Base-by-base conservation (phyloP, 75 land plant genomes). In the Pseudotsuga menziesii region DNA sequence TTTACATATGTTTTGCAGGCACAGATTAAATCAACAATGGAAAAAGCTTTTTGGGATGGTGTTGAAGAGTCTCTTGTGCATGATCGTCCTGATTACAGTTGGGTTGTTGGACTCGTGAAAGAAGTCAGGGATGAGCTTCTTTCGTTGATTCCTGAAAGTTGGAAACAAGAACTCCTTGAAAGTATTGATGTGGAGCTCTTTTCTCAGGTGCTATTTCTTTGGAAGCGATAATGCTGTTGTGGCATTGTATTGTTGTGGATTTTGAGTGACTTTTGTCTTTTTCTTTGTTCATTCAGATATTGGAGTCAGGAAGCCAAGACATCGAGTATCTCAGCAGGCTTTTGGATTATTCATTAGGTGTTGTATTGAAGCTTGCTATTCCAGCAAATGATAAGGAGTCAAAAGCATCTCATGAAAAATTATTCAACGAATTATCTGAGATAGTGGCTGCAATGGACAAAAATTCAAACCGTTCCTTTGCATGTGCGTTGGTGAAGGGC, bases 1-100 rank as follows among this genome's bases (percentile, higher is more conserved):
- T 36, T 1, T 8, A 39, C 44, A 19, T 66, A 19, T 16, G 32
- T 41, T 74, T 22, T 73, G 58, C 86, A 92, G 95, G 84, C 75
- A 74, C 92, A 91, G 79, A 80, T 94, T n/a, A 89, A 85, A 79
- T 84, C 82, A 70, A 88, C 93, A 44, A 92, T 97, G 95, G 94
- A 97, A 74, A 88, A 79, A 55, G 99, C 98, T 12, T 97, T 92
- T 75, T 97, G 99, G 99, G 93, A 94, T 83, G 85, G 90, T 14
- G 81, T 97, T 58, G 76, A 81, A 72, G 93, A 91, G 32, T 83
- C 88, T 26, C 64, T 97, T 57, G 83, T 76, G 12, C 74, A 79
- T 60, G 86, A 85, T 23, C 79, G 76, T 20, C 89, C 91, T 66
- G 86, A 91, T 64, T 97, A 89, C 76, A 73, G 81, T 35, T 82